Base-by-base conservation (phyloP, 257 asterid genomes). In the Salvia hispanica region DNA sequence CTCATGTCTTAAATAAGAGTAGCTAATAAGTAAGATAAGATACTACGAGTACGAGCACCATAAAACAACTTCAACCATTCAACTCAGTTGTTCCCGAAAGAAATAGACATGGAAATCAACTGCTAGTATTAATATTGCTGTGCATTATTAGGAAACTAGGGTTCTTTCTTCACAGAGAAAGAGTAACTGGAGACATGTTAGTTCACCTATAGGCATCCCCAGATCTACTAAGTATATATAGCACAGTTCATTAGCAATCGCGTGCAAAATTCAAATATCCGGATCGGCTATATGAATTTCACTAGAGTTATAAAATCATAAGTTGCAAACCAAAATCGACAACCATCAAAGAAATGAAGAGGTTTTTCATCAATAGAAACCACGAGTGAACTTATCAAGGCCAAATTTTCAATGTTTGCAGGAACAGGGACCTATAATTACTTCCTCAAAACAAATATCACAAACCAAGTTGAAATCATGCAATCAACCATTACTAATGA, bases 281-380 rank as follows among this genome's bases (percentile, higher is more conserved):
- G 34, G 28, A 63, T 21, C 51, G 61, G n/a, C 28, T 4, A 51
- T 44, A 34, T 7, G 33, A 50, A 62, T 44, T 34, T 43, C 33
- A 43, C 28, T 47, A 31, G 48, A 43, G 53, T 64, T 44, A 39
- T n/a, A 42, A 63, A 16, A 5, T 28, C 36, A 1, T 10, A 58
- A 50, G 12, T 13, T 36, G 31, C 3, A 68, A 71, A 40, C 45
- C 16, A 62, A 28, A 55, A 33, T 10, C 33, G 15, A n/a, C 28
- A 62, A 69, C 8, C 34, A 8, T 16, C 50, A 11, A 31, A 55
- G 40, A 62, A 68, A 15, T 37, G 60, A 50, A 51, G 58, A 52
- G 58, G 31, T 18, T 52, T 60, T 33, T 55, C 55, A 45, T 58
- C 63, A 70, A 58, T 45, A 65, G 59, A 63, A 69, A 73, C 45